Evolutionary conservation across 2,329 filamentous ascomycete genomes (phyloP), one percentile per base, ranked within the genome.

Genomic region (Colletotrichum agaves): DNA sequence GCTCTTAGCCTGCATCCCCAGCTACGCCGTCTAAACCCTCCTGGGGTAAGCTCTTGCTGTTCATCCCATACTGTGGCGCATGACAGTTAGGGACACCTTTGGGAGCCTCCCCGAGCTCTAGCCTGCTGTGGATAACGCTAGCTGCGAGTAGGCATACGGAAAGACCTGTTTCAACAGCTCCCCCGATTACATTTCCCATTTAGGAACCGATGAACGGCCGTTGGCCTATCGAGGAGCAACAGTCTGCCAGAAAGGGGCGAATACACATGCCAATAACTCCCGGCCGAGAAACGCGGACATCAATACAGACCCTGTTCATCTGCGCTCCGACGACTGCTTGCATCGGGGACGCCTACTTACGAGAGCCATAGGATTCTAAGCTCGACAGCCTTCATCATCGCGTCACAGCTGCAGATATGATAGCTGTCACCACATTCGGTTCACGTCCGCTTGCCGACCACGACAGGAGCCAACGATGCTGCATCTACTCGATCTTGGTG

Each of bases 271-370:
- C 31, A 59, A 31, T 33, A 57, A n/a, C 23, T 49, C 46, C 44
- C 55, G 35, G 55, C 49, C 46, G 53, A 59, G 35, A 49, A 12
- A 27, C 61, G 60, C 41, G 39, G 53, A 59, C 55, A 19, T 19
- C 17, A 35, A 35, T 53, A 60, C 61, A 19, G 65, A 56, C 53
- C 6, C 13, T 23, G 23, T n/a, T 13, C 23, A 11, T 15, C 17
- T 53, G 3, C 15, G 21, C 47, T 17, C 13, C 17, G 8, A 6
- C 15, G 17, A 8, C 43, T 53, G 17, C 15, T 47, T 55, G 41
- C 61, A 23, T 68, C 65, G 61, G 61, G 61, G 61, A 68, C 61
- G 65, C 65, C 60, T 15, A 10, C 39, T 47, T 33, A 33, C 33
- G 47, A 63, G 31, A 23, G 53, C 17, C 60, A 35, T 27, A 27